Evolutionary conservation across 306 rosid genomes (phyloP).

Genomic region (Trifolium repens): DNA sequence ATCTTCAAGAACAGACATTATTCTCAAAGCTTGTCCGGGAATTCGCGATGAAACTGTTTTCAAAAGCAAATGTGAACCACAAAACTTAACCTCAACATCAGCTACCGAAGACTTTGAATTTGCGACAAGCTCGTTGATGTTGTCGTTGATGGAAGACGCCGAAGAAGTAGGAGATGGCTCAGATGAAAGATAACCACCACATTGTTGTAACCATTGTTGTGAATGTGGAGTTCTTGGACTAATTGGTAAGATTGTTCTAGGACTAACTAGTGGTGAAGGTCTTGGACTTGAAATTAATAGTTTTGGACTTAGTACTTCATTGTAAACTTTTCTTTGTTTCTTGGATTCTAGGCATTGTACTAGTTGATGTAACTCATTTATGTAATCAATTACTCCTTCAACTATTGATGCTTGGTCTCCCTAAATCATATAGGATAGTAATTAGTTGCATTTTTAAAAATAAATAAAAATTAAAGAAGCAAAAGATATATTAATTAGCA

Average conservation of each 20-base stretch:
- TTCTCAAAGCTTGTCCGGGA: constrained; percentile 72
- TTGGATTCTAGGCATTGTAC: constrained; percentile 85
- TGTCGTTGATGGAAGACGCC: constrained; percentile 55
- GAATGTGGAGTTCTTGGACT: constrained; percentile 91
- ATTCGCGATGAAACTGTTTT: constrained; percentile 67
- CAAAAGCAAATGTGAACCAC: constrained; percentile 71
- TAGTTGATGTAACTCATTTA: constrained; percentile 86
- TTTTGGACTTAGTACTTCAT: constrained; percentile 87
- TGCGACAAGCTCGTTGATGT: constrained; percentile 72
- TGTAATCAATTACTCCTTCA: constrained; percentile 93
- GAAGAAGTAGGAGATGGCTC: constrained; percentile 85
- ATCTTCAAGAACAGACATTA: constrained; percentile 67
- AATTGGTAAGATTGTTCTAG: constrained; percentile 68
- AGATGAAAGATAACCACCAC: constrained; percentile 30
- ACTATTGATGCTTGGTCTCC: constrained; percentile 99
- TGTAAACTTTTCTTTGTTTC: constrained; percentile 84
- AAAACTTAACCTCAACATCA: constrained; percentile 82
- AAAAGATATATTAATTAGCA: neutral
- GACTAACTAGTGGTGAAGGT: constrained; percentile 65
- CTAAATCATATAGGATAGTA: constrained; percentile 40
- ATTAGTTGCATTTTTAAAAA: neutral
- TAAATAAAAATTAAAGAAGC: neutral
- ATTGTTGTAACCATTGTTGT: constrained; percentile 54
- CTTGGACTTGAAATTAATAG: constrained; percentile 68
- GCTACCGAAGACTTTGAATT: constrained; percentile 68